These are phyloP conservation scores for Hippophae rhamnoides DNA, from an alignment of 306 rosid species.

Conservation along the genomic window DNA sequence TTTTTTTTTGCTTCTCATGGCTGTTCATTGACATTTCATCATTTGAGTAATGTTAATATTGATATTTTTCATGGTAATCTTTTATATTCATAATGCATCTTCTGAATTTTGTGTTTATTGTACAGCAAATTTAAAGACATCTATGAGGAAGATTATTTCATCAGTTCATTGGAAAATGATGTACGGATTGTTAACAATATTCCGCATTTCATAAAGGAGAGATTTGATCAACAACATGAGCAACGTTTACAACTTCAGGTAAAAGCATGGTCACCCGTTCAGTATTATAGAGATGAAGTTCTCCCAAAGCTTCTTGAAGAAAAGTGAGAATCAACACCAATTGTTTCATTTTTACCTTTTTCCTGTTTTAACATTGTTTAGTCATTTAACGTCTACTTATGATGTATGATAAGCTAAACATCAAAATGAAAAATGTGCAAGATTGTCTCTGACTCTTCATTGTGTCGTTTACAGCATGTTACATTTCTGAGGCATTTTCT, in stretches of 20 bases:
- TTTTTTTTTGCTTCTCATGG: not conserved
- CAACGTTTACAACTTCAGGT: slow-evolving; percentile 92
- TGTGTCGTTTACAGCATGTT: too few relatives aligned
- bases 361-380: too few relatives aligned
- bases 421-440: too few relatives aligned
- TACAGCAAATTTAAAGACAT: slow-evolving; percentile 89
- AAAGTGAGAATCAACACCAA: slow-evolving; percentile 52
- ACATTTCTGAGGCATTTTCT: too few relatives aligned
- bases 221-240: slow-evolving; percentile 87
- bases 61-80: slow-evolving; percentile 1
- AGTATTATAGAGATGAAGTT: slow-evolving; percentile 66
- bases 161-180: slow-evolving; percentile 58
- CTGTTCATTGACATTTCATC: slow-evolving; percentile 7
- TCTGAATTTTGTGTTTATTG: slow-evolving; percentile 26
- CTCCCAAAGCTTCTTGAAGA: slow-evolving; percentile 94
- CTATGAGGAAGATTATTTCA: slow-evolving; percentile 75
- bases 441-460: too few relatives aligned
- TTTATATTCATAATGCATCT: slow-evolving; percentile 16
- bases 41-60: not conserved
- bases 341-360: not conserved
- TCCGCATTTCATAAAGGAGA: slow-evolving; percentile 84
- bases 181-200: slow-evolving; percentile 72
- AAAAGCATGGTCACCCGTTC: slow-evolving; percentile 88
- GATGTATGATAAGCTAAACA: too few relatives aligned
- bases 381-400: too few relatives aligned